Conservation (phyloP, 108 stramenopile genomes). For the Bacterosira constricta region DNA sequence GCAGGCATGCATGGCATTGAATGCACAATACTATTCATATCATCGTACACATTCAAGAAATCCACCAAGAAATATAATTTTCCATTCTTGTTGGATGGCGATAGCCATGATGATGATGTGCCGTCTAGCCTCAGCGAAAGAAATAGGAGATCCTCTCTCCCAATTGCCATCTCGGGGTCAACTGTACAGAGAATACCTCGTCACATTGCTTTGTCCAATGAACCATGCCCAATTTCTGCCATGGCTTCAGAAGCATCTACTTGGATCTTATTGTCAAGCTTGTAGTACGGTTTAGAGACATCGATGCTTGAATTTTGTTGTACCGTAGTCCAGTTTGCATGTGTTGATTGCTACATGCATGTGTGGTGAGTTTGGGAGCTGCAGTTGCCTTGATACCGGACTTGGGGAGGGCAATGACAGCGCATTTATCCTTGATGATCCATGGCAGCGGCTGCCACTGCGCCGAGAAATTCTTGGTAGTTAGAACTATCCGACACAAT, state of each 20-base stretch:
- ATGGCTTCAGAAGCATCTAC: conserved; percentile 19
- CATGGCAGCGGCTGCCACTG: not conserved
- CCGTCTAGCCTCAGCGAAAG: conserved; percentile 22
- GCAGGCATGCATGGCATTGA: no score
- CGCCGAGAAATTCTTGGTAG: no score
- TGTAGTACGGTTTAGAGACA: conserved; percentile 31
- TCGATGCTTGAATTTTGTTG: conserved; percentile 32
- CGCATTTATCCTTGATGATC: not conserved
- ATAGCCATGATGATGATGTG: conserved; percentile 12
- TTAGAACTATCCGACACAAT: no score
- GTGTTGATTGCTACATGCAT: no score
- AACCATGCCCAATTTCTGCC: no score
- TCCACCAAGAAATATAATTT: no score
- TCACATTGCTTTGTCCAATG: no score
- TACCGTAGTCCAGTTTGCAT: no score
- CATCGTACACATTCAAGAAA: no score
- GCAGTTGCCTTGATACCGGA: no score
- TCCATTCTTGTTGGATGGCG: conserved; percentile 12
- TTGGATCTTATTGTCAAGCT: conserved; percentile 37
- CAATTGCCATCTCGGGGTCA: conserved; percentile 21
- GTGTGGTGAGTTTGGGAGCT: no score
- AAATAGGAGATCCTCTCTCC: conserved; percentile 15
- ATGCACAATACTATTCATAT: no score
- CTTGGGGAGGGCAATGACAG: not conserved
- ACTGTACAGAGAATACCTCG: conserved; percentile 34